Percentiles rank a stretch among this genome's conserved stretches.
These are phyloP conservation scores for Trifolium subterraneum DNA, from an alignment of 306 rosid genomes.

Conservation along the genomic window DNA sequence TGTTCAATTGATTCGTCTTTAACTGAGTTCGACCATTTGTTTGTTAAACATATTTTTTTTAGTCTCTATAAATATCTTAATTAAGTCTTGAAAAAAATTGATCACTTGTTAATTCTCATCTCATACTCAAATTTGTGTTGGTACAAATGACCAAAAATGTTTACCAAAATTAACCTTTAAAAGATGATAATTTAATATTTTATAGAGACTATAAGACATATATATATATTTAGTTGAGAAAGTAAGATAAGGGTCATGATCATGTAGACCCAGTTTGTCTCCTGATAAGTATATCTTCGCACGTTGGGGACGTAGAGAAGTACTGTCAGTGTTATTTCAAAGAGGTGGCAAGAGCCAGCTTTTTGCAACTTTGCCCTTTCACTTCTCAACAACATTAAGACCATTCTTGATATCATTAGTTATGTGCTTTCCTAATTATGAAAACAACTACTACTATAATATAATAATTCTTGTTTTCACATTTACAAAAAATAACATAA, in stretches of 20 bases:
- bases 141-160: no score
- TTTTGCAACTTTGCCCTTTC: conserved; percentile 16
- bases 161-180: background rate
- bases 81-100: no score
- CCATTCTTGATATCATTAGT: conserved; percentile 19
- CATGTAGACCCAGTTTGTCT: conserved; percentile 72
- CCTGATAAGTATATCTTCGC: conserved; percentile 72
- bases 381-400: background rate
- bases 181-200: background rate
- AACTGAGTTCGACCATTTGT: no score
- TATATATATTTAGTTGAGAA: background rate
- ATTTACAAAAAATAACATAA: background rate
- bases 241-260: conserved; percentile 53
- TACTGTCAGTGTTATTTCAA: conserved; percentile 25
- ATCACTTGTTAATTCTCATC: no score
- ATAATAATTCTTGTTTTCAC: background rate
- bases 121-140: no score
- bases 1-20: no score
- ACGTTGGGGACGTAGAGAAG: conserved; percentile 64
- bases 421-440: background rate
- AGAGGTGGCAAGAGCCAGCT: conserved; percentile 39
- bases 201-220: background rate
- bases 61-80: no score
- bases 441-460: background rate
- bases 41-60: no score